A percentile compares a stretch with the other conserved stretches of the same genome.
These are phyloP conservation scores for Mariannaea elegans DNA, from an alignment of 2,329 filamentous ascomycete species.

Conservation along the genomic window DNA sequence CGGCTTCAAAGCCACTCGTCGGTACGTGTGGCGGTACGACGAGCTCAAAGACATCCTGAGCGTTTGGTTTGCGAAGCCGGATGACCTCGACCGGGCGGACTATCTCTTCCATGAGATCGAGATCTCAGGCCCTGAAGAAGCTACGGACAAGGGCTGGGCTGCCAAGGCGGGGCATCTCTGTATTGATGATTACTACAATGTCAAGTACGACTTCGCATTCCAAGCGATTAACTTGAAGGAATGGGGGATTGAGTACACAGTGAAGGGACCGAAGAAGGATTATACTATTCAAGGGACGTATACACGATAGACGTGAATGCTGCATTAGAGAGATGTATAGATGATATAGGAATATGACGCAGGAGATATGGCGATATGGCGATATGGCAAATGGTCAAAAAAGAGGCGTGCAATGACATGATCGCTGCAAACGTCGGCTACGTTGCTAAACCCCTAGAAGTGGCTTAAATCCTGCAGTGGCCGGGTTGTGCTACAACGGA, in stretches of 20 bases:
- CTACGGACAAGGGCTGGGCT: conserved; percentile 60
- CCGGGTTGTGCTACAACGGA: no score
- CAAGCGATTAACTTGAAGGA: conserved; percentile 62
- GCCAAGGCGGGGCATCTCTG: conserved; percentile 76
- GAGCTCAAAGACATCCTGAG: conserved; percentile 68
- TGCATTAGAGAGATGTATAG: no score
- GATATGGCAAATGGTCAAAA: no score
- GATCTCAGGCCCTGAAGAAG: conserved; percentile 56
- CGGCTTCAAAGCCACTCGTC: conserved; percentile 67
- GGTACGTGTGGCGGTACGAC: conserved; percentile 79
- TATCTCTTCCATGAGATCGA: conserved; percentile 81
- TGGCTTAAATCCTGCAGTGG: no score
- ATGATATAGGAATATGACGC: no score
- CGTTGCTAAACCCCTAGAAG: no score
- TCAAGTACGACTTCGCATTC: conserved; percentile 73
- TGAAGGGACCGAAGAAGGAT: conserved; percentile 78
- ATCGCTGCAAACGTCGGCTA: no score
- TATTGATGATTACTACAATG: conserved; percentile 75
- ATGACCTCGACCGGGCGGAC: conserved; percentile 70
- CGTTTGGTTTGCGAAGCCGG: conserved; percentile 77
- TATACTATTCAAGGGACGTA: conserved; percentile 69
- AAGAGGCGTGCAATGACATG: no score
- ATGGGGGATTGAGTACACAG: conserved; percentile 71
- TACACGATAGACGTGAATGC: conserved; percentile 47
- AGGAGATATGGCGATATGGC: no score